Conservation (phyloP, 176 grass and related monocot species). For the Lolium multiflorum region DNA sequence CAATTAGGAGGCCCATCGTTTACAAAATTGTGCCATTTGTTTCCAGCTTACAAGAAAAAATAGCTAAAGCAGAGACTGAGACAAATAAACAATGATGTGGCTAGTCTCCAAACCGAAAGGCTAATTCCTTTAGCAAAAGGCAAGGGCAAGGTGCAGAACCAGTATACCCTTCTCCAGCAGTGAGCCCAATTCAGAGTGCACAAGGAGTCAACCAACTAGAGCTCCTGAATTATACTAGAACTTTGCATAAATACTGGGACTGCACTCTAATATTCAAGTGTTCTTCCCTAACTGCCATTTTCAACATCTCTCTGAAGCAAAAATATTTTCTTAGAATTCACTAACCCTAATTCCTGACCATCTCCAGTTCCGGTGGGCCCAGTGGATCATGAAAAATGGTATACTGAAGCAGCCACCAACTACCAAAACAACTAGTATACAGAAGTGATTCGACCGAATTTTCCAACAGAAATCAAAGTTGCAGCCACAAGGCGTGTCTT, state of each 20-base stretch:
- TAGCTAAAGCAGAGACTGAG: background rate
- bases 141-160: background rate
- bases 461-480: background rate
- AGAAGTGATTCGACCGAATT: background rate
- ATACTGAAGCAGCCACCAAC: background rate
- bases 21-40: background rate
- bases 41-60: no score
- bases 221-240: background rate
- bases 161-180: background rate
- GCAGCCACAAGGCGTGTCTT: background rate
- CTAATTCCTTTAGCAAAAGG: conserved; percentile 25
- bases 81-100: background rate
- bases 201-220: background rate
- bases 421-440: background rate
- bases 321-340: background rate
- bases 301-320: background rate
- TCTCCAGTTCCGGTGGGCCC: background rate
- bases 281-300: conserved; percentile 3
- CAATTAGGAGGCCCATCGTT: background rate
- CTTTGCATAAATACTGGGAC: background rate
- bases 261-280: conserved; percentile 14
- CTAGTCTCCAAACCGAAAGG: background rate
- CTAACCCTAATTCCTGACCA: background rate
- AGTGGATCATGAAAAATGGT: conserved; percentile 13
- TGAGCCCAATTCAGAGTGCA: conserved; percentile 7